phyloP scores from a whole-genome alignment of 2,329 filamentous ascomycete species.

The Epichloe baconii region DNA sequence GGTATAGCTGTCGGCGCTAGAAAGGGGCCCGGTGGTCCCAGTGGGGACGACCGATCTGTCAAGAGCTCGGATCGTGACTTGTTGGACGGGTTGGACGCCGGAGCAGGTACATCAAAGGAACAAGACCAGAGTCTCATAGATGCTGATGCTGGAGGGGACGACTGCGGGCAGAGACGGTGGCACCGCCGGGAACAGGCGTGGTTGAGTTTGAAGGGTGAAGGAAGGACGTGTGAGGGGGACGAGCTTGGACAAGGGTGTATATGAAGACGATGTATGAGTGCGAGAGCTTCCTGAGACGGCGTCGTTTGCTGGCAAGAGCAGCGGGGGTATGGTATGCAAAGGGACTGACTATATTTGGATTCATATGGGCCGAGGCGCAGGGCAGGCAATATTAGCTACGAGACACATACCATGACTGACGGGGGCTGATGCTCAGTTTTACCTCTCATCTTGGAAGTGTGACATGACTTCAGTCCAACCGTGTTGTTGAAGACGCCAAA shows the following conservation, averaged over 20 bases:
- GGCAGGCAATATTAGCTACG: background rate
- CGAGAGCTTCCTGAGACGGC: background rate
- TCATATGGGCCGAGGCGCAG: background rate
- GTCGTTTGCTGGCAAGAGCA: background rate
- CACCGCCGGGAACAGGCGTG: conserved; percentile 21
- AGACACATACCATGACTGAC: background rate
- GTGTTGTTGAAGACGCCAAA: too few species aligned
- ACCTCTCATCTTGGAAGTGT: too few species aligned
- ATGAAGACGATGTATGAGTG: conserved; percentile 8
- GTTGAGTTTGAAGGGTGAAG: conserved; percentile 30
- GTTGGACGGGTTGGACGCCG: conserved; percentile 61
- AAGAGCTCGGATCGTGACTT: conserved; percentile 56
- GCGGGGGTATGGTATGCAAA: background rate
- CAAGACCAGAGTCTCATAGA: conserved; percentile 23
- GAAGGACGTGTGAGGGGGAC: background rate
- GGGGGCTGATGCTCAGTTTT: background rate
- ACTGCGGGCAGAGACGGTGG: conserved; percentile 14
- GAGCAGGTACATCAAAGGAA: conserved; percentile 37
- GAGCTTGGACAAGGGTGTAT: conserved; percentile 1
- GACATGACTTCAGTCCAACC: too few species aligned
- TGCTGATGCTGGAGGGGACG: conserved; percentile 16
- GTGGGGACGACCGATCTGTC: conserved; percentile 47
- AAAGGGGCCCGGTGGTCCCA: conserved; percentile 21
- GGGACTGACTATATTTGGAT: background rate
- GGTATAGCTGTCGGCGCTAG: conserved; percentile 30